Evolutionary conservation across 345 rosid species (phyloP).

Genomic region (Salix exigua): DNA sequence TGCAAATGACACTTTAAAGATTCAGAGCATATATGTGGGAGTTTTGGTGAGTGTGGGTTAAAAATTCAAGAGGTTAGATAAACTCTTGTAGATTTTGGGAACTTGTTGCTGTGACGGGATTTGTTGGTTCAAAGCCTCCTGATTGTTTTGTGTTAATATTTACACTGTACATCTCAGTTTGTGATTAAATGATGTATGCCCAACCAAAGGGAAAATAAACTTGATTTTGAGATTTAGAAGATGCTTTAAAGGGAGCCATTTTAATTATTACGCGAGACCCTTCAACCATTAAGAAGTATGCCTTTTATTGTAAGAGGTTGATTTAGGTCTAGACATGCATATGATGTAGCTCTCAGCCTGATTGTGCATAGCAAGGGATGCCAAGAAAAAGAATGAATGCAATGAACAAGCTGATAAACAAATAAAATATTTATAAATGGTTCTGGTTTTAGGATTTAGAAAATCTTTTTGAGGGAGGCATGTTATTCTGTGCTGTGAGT

Average conservation of each 20-base stretch:
- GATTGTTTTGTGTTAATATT: background rate
- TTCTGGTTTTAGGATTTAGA: background rate
- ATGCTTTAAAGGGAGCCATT: background rate
- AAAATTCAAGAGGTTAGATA: background rate
- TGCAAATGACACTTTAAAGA: background rate
- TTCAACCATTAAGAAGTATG: background rate
- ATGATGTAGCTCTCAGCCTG: background rate
- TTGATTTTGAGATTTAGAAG: conserved; percentile 1
- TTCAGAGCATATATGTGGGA: background rate
- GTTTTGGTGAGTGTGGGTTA: background rate
- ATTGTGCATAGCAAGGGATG: background rate
- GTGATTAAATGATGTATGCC: background rate
- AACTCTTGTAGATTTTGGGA: background rate
- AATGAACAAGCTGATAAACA: background rate
- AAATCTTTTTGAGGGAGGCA: background rate
- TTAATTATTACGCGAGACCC: background rate
- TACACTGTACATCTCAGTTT: background rate
- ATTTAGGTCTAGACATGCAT: background rate
- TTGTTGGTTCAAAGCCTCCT: background rate
- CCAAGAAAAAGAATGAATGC: background rate
- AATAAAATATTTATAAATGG: background rate
- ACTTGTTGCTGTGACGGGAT: background rate
- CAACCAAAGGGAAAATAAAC: background rate
- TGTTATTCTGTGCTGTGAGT: background rate
- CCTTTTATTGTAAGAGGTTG: background rate